Evolutionary conservation across 495 filamentous ascomycete species (phyloP).

Genomic region (Neurospora hispaniola): DNA sequence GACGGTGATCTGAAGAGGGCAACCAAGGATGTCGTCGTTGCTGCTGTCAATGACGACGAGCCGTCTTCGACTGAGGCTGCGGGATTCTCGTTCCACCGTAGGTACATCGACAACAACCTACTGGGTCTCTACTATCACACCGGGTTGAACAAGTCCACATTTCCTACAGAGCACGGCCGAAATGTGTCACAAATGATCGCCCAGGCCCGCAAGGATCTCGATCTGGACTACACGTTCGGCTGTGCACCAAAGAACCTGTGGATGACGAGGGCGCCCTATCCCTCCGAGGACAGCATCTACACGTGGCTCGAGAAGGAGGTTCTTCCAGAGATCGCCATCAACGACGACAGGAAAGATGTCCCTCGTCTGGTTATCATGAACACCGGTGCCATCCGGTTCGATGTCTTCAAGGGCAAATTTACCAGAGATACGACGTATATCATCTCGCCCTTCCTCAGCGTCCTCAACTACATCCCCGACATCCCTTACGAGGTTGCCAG

Average conservation of each 20-base stretch:
- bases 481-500: constrained; percentile 66
- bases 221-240: constrained; percentile 64
- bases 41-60: constrained; percentile 4
- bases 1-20: constrained; percentile 47
- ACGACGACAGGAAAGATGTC: constrained; percentile 21
- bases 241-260: constrained; percentile 76
- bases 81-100: constrained; percentile 50
- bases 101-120: constrained; percentile 94
- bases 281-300: constrained; percentile 60
- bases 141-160: constrained; percentile 53
- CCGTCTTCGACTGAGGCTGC: background rate
- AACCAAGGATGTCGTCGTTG: constrained; percentile 10
- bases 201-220: constrained; percentile 53
- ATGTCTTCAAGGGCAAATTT: constrained; percentile 85
- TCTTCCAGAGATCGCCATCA: constrained; percentile 49
- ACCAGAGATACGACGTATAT: constrained; percentile 77
- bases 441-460: constrained; percentile 79
- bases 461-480: constrained; percentile 66
- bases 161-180: constrained; percentile 66
- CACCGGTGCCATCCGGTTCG: constrained; percentile 85
- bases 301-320: constrained; percentile 68
- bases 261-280: constrained; percentile 67
- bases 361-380: constrained; percentile 69
- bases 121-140: constrained; percentile 78
- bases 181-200: constrained; percentile 66